These are phyloP conservation scores for Ogataea corticis DNA, from an alignment of 805 yeast genomes.

Conservation along the genomic window DNA sequence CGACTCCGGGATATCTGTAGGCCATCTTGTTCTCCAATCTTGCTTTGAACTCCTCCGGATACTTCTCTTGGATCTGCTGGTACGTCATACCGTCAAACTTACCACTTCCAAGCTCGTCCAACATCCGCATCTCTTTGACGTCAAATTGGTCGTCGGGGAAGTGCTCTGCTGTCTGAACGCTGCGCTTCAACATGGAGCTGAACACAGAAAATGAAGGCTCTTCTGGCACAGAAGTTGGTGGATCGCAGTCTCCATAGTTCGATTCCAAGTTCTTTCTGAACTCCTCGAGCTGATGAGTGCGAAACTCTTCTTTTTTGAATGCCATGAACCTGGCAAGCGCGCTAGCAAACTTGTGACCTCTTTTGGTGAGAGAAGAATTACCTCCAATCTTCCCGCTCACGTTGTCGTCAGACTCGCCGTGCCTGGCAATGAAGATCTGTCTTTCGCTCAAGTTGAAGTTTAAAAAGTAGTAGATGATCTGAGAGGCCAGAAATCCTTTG, in stretches of 20 bases:
- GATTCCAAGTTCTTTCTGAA: conserved; percentile 42
- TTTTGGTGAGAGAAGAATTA: conserved; percentile 73
- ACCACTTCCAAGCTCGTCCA: conserved; percentile 93
- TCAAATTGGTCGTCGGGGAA: conserved; percentile 76
- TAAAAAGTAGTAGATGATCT: conserved; percentile 84
- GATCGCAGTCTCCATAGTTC: conserved; percentile 7
- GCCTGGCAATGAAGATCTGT: conserved; percentile 93
- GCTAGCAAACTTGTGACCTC: conserved; percentile 74
- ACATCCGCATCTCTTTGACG: conserved; percentile 86
- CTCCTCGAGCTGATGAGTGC: conserved; percentile 57
- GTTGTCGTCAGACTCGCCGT: conserved; percentile 90
- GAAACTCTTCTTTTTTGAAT: conserved; percentile 67
- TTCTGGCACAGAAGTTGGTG: conserved; percentile 35
- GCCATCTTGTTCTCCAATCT: conserved; percentile 75
- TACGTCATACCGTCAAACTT: conserved; percentile 91
- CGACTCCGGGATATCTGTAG: conserved; percentile 94
- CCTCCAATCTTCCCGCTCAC: conserved; percentile 89
- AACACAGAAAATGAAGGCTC: conserved; percentile 87
- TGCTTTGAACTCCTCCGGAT: conserved; percentile 78
- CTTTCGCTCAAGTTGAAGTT: conserved; percentile 87
- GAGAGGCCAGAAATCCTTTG: conserved; percentile 85
- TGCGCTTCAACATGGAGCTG: conserved; percentile 83
- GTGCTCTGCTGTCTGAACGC: conserved; percentile 73
- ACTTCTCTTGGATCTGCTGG: conserved; percentile 69
- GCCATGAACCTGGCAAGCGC: conserved; percentile 76